Base-by-base conservation (phyloP, 257 asterid species). In the Thymus mandschuricus region DNA sequence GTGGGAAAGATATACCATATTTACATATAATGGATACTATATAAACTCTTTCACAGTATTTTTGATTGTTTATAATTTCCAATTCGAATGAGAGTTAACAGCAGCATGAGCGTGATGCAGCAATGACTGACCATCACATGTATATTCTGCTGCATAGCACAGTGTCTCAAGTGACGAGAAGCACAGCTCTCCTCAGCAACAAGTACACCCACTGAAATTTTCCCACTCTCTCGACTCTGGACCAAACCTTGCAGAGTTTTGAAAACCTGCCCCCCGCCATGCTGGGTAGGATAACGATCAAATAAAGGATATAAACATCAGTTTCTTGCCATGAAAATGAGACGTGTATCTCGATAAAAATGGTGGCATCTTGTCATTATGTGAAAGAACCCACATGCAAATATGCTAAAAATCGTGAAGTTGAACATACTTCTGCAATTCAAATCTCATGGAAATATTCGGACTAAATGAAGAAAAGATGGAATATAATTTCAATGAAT, bases 241-340 rank as follows among this genome's bases (percentile, higher is more conserved):
- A 87, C 80, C 84, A 91, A 77, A 75, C 74, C 75, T 61, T 83
- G 89, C 68, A 91, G 85, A 29, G 92, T 85, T 71, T 71, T 87
- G 85, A 87, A 85, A 72, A 88, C 89, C 77, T 83, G 89, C 34
- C 91, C 96, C 45, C 96, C 97, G 46, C 96, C 95, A 77, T 85
- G 94, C 96, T 91, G 85, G 61, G 76, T 40, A 56, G 62, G 57
- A 75, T 66, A 70, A 62, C 31, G 35, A 73, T 40, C 65, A 74
- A 68, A 73, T n/a, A 60, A 60, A 67, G 72, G 70, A 64, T 65
- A 58, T 58, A 58, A 71, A 48, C 46, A 30, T 60, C 54, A 45
- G 62, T 45, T 66, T 57, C 61, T 27, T 49, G 11, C 11, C 57
- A 64, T 74, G 72, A 38, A 40, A 79, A 75, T 59, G 40, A 34